A percentile compares a stretch with the other conserved stretches of the same genome.
These are phyloP conservation scores for Candida vartiovaarae DNA, from an alignment of 805 yeast species.

Conservation along the genomic window DNA sequence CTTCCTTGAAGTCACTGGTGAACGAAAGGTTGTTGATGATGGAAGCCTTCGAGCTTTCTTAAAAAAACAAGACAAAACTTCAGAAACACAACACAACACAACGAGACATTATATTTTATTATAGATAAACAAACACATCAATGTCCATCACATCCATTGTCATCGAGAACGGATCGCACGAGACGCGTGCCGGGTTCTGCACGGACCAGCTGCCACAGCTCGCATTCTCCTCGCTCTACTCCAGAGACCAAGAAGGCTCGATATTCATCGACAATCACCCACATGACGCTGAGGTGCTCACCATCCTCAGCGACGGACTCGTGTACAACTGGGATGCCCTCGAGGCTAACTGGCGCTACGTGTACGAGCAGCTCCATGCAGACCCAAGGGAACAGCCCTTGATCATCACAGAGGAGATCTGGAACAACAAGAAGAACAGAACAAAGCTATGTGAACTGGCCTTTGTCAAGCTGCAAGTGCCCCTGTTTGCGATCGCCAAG, in stretches of 20 bases:
- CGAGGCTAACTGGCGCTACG: slow-evolving; percentile 58
- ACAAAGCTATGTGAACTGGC: slow-evolving; percentile 59
- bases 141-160: slow-evolving; percentile 48
- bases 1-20: too few species aligned
- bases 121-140: too few species aligned
- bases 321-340: slow-evolving; percentile 71
- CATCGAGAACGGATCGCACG: slow-evolving; percentile 59
- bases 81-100: too few species aligned
- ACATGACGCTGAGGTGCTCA: slow-evolving; percentile 31
- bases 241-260: slow-evolving; percentile 23
- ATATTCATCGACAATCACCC: slow-evolving; percentile 29
- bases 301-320: slow-evolving; percentile 55
- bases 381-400: slow-evolving; percentile 60
- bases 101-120: too few species aligned
- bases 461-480: slow-evolving; percentile 67
- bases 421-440: slow-evolving; percentile 59
- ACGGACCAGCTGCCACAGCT: slow-evolving; percentile 56
- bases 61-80: too few species aligned
- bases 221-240: slow-evolving; percentile 50
- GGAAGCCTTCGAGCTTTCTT: too few species aligned
- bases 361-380: slow-evolving; percentile 46
- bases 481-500: slow-evolving; percentile 68
- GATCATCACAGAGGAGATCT: slow-evolving; percentile 53
- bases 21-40: too few species aligned
- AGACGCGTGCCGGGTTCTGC: slow-evolving; percentile 67